Evolutionary conservation across 169 alveolate species (phyloP), one percentile per base, ranked within the genome.

Genomic region (Eimeria tenella): DNA sequence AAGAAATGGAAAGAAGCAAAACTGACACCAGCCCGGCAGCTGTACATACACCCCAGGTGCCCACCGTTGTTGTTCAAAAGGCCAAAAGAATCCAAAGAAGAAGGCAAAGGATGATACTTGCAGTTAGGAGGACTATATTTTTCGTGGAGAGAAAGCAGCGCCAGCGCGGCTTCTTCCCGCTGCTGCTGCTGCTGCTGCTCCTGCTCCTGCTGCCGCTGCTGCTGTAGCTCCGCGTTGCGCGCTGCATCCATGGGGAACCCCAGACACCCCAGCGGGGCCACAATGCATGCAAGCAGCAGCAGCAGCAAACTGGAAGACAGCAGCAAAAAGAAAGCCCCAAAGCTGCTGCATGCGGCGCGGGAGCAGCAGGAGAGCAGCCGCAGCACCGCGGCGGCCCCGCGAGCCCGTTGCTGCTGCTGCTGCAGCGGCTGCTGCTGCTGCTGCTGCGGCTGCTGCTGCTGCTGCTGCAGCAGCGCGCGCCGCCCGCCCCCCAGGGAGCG

Each of bases 31-130:
- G 42, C 42, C 42, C 4, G 0, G 0, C 42, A 31, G 42, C 42
- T 31, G 42, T 31, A 31, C 42, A 31, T 63, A 63, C 17, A 63
- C 74, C 74, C 74, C 21, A 63, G 5, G 21, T n/a, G 25, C 71
- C 13, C 52, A 31, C 94, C 94, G 53, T 77, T 90, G 58, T 90
- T 63, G 17, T 19, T 42, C 23, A 90, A 55, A 58, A 56, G 63
- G 52, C 86, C 79, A 42, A 89, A 73, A 4, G 62, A 53, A 50
- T 90, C 62, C 23, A 90, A 70, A 9, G 81, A 56, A 31, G n/a
- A 10, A 5, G 94, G 94, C 53, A 90, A 70, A 8, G 94, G 90
- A 49, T 77, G 94, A 56, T 75, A 90, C 83, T 90, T 90, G 90
- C 94, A 90, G 73, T 60, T 75, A 17, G 82, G 89, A 4, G 94